A percentile compares a stretch with the other conserved stretches of the same genome.
Conservation (phyloP, 805 yeast genomes). For the Nakazawaea anatomiae region DNA sequence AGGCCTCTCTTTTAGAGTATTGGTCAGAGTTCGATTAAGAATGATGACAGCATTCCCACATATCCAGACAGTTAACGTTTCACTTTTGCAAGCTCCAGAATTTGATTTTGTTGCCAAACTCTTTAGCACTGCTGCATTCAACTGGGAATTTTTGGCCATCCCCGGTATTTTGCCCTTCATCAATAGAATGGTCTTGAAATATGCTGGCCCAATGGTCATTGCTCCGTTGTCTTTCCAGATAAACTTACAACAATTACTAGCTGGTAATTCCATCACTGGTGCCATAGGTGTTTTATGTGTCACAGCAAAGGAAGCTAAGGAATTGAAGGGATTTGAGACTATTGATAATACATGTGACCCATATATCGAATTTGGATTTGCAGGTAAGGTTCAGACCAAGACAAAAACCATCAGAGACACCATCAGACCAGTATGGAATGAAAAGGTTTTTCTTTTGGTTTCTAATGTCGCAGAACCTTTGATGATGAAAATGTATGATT, state of each 20-base stretch:
- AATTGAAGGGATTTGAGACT: constrained; percentile 62
- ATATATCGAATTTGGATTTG: constrained; percentile 67
- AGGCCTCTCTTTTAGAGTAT: constrained; percentile 69
- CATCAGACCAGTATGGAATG: constrained; percentile 75
- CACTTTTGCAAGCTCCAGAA: constrained; percentile 80
- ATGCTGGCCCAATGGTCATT: constrained; percentile 82
- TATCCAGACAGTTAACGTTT: constrained; percentile 81
- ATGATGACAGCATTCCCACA: constrained; percentile 92
- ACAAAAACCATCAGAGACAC: constrained; percentile 69
- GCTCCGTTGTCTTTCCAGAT: constrained; percentile 90
- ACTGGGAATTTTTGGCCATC: constrained; percentile 79
- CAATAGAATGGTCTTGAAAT: constrained; percentile 79
- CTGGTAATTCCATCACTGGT: constrained; percentile 73
- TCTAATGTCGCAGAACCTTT: constrained; percentile 79
- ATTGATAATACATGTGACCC: constrained; percentile 86
- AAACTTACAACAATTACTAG: constrained; percentile 83
- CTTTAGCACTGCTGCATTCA: constrained; percentile 75
- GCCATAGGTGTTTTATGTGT: constrained; percentile 84
- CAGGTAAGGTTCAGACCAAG: constrained; percentile 52
- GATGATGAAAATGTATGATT: constrained; percentile 64
- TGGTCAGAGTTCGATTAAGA: constrained; percentile 75
- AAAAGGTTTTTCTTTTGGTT: constrained; percentile 65
- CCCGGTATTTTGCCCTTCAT: constrained; percentile 86
- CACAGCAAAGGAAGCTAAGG: constrained; percentile 58
- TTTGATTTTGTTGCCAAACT: constrained; percentile 78